Evolutionary conservation across 495 filamentous ascomycete species (phyloP), one percentile per base, ranked within the genome.

Genomic region (Xylaria nigripes): DNA sequence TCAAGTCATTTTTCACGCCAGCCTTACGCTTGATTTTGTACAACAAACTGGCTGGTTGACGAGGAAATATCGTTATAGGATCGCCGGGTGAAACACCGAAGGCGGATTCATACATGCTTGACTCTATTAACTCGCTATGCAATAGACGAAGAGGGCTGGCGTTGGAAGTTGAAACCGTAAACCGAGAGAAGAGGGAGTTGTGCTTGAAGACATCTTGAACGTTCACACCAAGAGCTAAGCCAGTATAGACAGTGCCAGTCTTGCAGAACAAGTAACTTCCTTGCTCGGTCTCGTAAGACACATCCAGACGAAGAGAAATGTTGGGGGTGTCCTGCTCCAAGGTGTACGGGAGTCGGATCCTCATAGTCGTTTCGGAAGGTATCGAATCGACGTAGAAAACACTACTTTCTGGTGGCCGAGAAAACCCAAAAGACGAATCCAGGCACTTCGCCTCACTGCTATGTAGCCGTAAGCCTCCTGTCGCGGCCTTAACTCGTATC

Each of bases 181-280:
- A 97, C 46, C 84, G 83, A 0, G 92, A 96, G 60, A 92, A 93
- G 0, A 97, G 77, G 1, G 82, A 74, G 25, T 83, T 70, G 48
- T 87, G 78, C 66, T 94, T 94, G 76, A 99, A 99, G 34, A 89
- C 81, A 59, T 99, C 94, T 61, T 96, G 90, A 36, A 99, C 92
- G 58, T 97, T 96, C 55, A 99, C 92, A 16, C 90, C 90, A 36
- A 99, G 79, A 0, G 89, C 88, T 10, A 97, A 73, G 16, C 80
- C 71, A 6, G 87, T 84, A 1, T 82, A 79, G 22, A 89, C 72
- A n/a, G 78, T 76, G 10, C 75, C 76, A 21, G 79, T 82, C 45
- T 78, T 76, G 2, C 81, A 78, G 62, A 86, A 95, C 48, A 76
- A 72, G 58, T 93, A 96, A 27, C 68, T 72, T 1, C 89, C 90